phyloP scores from a whole-genome alignment of 805 yeast genomes.

The Wickerhamiella kurtzmanii region DNA sequence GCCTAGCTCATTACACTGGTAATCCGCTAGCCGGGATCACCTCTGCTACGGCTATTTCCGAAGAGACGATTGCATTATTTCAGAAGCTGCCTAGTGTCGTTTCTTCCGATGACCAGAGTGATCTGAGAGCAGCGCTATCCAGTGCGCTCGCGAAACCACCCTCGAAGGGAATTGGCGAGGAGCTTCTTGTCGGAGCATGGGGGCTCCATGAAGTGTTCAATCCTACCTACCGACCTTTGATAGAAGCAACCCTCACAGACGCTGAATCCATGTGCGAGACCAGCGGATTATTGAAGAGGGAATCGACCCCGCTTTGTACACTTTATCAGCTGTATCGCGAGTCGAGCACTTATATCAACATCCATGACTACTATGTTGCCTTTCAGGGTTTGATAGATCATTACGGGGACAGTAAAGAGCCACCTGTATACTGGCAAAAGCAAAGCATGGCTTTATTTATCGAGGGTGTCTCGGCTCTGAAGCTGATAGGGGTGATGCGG shows the following conservation, averaged over 20 bases:
- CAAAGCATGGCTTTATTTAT: conserved; percentile 57
- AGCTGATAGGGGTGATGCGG: conserved; percentile 53
- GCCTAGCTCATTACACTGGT: conserved; percentile 27
- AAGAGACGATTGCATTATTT: conserved; percentile 5
- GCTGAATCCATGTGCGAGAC: conserved; percentile 21
- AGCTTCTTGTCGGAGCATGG: conserved; percentile 29
- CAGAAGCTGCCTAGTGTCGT: conserved; percentile 22
- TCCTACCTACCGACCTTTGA: conserved; percentile 32
- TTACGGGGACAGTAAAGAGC: conserved; percentile 14
- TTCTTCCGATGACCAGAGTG: not conserved
- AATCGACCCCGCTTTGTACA: conserved; percentile 38
- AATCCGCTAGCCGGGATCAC: conserved; percentile 24
- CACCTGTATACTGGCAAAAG: conserved; percentile 41
- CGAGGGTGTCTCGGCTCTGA: conserved; percentile 59
- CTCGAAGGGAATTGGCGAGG: conserved; percentile 28
- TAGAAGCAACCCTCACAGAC: conserved; percentile 32
- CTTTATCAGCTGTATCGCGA: conserved; percentile 64
- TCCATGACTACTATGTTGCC: conserved; percentile 52
- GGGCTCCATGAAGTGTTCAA: conserved; percentile 29
- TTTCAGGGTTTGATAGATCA: conserved; percentile 34
- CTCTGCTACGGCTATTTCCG: conserved; percentile 1
- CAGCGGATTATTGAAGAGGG: conserved; percentile 12
- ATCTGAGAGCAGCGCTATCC: not conserved
- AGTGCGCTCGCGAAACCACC: not conserved
- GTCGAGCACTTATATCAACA: conserved; percentile 55